phyloP scores from a whole-genome alignment of 768 basidiomycete genomes.

The Leucocoprinus birnbaumii region DNA sequence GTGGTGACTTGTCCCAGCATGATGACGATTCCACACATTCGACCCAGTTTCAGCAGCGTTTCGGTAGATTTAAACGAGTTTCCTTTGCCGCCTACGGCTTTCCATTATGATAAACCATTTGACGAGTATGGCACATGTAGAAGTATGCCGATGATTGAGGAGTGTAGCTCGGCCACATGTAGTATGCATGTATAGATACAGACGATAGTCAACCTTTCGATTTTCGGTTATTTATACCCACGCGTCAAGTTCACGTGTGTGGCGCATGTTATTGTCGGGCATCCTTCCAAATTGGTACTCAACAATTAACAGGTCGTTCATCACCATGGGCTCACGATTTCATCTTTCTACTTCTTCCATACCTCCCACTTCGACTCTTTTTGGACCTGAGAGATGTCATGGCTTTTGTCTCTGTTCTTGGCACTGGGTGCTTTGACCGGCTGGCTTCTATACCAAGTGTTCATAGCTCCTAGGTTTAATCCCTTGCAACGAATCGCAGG shows the following conservation, averaged over 20 bases:
- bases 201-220: not conserved
- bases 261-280: not conserved
- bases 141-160: not conserved
- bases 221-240: not conserved
- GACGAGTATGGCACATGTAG: not conserved
- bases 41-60: constrained; percentile 34
- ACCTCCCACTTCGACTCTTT: no score
- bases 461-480: constrained; percentile 33
- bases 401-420: constrained; percentile 6
- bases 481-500: constrained; percentile 59
- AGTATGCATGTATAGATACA: not conserved
- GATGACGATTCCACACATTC: constrained; percentile 27
- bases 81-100: constrained; percentile 35
- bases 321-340: not conserved
- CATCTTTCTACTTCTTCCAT: not conserved
- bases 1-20: constrained; percentile 35
- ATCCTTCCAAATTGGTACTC: no score
- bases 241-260: not conserved
- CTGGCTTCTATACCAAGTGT: constrained; percentile 26
- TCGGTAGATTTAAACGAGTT: constrained; percentile 44
- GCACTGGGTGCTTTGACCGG: constrained; percentile 11
- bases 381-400: not conserved
- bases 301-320: not conserved
- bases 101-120: constrained; percentile 11
- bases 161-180: not conserved